Conservation (phyloP, 148 eudicot species). For the Simmondsia chinensis region DNA sequence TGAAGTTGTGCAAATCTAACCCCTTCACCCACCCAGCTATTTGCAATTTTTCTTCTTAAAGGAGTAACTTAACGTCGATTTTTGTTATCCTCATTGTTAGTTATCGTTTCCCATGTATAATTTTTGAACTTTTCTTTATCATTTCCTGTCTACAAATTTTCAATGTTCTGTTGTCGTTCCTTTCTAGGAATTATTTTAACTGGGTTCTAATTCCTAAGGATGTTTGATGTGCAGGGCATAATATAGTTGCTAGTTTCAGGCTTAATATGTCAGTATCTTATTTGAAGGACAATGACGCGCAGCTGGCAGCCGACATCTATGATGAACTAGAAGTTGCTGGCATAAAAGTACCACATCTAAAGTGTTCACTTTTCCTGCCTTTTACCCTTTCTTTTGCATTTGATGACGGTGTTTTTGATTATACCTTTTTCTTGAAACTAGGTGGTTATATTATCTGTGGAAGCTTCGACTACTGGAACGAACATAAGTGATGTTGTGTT, state of each 20-base stretch:
- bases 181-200: neutral
- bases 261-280: constrained; percentile 50
- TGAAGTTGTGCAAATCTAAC: no score
- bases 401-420: constrained; percentile 1
- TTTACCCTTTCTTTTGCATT: neutral
- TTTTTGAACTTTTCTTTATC: no score
- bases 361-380: constrained; percentile 4
- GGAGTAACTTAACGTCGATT: no score
- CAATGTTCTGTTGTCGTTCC: neutral
- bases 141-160: neutral
- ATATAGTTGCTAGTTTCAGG: constrained; percentile 73
- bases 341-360: constrained; percentile 41
- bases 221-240: constrained; percentile 41
- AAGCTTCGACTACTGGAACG: constrained; percentile 28
- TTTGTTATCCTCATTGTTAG: no score
- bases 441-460: constrained; percentile 58
- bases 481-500: constrained; percentile 64
- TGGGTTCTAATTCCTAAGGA: neutral
- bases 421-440: constrained; percentile 20
- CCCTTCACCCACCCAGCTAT: no score
- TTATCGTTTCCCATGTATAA: no score
- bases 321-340: constrained; percentile 48
- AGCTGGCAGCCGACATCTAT: constrained; percentile 62
- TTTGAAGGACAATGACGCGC: constrained; percentile 43
- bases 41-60: no score